These are phyloP conservation scores for Melaleuca quinquenervia DNA, from an alignment of 345 rosid genomes.

Conservation along the genomic window DNA sequence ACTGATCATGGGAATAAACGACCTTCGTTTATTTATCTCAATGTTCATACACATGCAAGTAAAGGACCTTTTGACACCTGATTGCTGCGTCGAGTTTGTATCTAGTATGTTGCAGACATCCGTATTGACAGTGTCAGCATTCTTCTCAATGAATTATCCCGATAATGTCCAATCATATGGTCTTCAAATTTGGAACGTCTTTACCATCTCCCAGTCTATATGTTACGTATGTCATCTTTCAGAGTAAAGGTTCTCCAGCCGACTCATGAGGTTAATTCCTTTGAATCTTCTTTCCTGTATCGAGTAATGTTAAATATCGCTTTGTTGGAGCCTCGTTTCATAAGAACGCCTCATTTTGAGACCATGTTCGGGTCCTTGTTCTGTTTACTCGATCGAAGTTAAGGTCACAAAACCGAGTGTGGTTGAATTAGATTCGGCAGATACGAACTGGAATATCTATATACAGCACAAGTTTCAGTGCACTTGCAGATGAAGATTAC, in stretches of 20 bases:
- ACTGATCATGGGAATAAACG: neutral
- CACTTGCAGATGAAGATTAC: neutral
- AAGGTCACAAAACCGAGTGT: neutral
- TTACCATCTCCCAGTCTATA: neutral
- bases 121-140: neutral
- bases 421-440: neutral
- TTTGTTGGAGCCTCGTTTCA: neutral
- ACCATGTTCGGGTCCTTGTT: neutral
- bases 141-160: neutral
- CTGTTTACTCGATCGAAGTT: neutral
- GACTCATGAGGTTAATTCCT: neutral
- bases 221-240: neutral
- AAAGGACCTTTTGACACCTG: neutral
- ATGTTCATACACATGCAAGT: neutral
- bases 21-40: neutral
- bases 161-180: neutral
- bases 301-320: neutral
- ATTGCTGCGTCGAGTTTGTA: neutral
- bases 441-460: neutral
- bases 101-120: neutral
- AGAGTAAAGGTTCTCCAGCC: neutral
- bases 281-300: neutral
- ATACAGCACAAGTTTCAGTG: neutral
- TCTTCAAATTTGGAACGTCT: neutral
- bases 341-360: neutral